phyloP scores from a whole-genome alignment of 495 filamentous ascomycete species.

The Podospora anserina region DNA sequence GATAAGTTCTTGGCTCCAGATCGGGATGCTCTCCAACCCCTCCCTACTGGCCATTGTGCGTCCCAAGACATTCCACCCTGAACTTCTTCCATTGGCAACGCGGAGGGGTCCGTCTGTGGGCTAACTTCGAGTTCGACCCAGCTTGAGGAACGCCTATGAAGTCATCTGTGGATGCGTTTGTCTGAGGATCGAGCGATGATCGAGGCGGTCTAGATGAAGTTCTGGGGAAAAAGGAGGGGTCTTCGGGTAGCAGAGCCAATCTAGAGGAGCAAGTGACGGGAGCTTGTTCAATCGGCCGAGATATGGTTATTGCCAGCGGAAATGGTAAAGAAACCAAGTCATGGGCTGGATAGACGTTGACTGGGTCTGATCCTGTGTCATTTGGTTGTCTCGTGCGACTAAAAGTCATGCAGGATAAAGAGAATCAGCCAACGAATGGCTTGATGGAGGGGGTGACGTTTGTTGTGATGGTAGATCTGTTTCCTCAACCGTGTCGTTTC shows the following conservation, averaged over 20 bases:
- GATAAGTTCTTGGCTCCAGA: not conserved
- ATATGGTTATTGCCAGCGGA: not conserved
- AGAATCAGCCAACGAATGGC: slow-evolving; percentile 25
- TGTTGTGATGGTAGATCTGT: not conserved
- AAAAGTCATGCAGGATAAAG: slow-evolving; percentile 26
- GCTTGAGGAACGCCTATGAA: not conserved
- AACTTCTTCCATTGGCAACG: not conserved
- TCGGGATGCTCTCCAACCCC: not conserved
- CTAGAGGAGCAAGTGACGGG: not conserved
- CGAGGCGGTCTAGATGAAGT: not conserved
- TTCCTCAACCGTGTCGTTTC: not conserved
- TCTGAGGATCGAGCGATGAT: not conserved
- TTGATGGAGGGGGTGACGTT: slow-evolving; percentile 14
- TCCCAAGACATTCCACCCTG: not conserved
- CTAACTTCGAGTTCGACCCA: not conserved
- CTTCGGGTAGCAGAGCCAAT: not conserved
- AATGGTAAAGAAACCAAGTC: not conserved
- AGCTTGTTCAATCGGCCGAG: slow-evolving; percentile 1
- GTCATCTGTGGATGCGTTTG: not conserved
- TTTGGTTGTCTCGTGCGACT: slow-evolving; percentile 26
- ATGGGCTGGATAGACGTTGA: not conserved
- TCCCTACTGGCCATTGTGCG: not conserved
- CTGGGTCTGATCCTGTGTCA: slow-evolving; percentile 10
- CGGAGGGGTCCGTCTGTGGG: not conserved
- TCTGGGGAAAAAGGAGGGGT: not conserved